Evolutionary conservation across 352 stramenopile species (phyloP).

Genomic region (Pythium oligandrum): DNA sequence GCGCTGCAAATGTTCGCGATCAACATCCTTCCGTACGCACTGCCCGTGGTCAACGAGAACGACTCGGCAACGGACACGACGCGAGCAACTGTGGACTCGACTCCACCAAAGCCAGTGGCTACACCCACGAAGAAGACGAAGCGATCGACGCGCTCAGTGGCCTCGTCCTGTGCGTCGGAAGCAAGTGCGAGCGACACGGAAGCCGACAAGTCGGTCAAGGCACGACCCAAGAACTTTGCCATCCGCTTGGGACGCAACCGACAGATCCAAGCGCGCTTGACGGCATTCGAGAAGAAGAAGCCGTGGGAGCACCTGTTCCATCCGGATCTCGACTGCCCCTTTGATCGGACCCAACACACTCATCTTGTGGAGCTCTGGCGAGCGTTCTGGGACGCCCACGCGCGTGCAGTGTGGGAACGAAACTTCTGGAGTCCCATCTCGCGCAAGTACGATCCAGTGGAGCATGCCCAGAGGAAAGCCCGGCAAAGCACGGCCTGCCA

Average conservation of each 20-base stretch:
- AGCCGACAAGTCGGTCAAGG: no score
- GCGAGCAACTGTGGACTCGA: no score
- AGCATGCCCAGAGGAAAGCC: neutral
- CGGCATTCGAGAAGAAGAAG: neutral
- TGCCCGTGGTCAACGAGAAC: neutral
- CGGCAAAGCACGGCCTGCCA: no score
- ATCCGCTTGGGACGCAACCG: neutral
- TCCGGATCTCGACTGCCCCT: neutral
- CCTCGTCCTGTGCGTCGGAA: no score
- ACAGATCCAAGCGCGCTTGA: neutral
- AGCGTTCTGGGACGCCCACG: neutral
- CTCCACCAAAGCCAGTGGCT: no score
- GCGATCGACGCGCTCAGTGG: no score
- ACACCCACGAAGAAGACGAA: no score
- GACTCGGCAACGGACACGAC: neutral
- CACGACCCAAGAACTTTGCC: neutral
- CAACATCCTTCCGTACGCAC: neutral
- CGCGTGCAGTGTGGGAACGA: constrained; percentile 1
- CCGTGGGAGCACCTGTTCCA: neutral
- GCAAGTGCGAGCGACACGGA: no score
- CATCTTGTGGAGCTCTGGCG: neutral
- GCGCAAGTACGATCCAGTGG: neutral
- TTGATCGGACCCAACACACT: neutral
- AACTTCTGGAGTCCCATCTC: constrained; percentile 1
- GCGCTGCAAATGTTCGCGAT: neutral